These are phyloP conservation scores for Leishmania aethiopica DNA, from an alignment of 208 protist species.

Conservation along the genomic window DNA sequence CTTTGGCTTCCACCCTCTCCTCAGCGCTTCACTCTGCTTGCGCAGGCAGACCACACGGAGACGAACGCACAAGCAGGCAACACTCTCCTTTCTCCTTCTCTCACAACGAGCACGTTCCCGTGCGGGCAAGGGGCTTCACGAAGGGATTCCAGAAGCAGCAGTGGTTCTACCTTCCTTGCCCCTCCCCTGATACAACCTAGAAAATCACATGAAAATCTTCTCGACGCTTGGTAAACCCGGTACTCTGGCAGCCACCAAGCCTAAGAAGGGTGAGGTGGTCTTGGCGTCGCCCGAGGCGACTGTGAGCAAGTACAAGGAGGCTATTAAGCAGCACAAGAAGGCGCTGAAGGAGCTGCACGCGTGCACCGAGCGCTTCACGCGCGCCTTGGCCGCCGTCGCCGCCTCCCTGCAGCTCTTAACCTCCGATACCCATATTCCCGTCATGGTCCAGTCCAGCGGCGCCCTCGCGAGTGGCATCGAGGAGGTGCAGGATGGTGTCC, in stretches of 20 bases:
- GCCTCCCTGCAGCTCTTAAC: constrained; percentile 23
- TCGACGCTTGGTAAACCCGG: neutral
- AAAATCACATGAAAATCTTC: constrained; percentile 10
- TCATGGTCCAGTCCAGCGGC: constrained; percentile 19
- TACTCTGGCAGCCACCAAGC: neutral
- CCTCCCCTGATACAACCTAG: neutral
- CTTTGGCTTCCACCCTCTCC: neutral
- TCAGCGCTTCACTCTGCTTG: neutral
- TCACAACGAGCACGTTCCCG: neutral
- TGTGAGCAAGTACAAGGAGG: constrained; percentile 25
- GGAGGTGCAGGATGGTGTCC: constrained; percentile 20
- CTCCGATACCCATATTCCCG: constrained; percentile 12
- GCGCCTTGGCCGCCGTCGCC: constrained; percentile 25
- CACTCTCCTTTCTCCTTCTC: neutral
- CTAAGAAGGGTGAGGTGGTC: neutral
- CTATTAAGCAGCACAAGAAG: constrained; percentile 29
- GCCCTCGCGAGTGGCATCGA: constrained; percentile 26
- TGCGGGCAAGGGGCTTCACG: neutral
- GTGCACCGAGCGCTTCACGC: constrained; percentile 19
- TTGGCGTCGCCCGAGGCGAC: neutral
- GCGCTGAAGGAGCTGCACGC: constrained; percentile 33
- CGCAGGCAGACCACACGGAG: neutral
- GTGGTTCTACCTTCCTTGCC: neutral
- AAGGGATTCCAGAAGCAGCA: neutral
- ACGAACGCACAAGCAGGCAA: neutral